These are phyloP conservation scores for Solanum gandarillasii DNA, from an alignment of 257 asterid species.

Conservation along the genomic window DNA sequence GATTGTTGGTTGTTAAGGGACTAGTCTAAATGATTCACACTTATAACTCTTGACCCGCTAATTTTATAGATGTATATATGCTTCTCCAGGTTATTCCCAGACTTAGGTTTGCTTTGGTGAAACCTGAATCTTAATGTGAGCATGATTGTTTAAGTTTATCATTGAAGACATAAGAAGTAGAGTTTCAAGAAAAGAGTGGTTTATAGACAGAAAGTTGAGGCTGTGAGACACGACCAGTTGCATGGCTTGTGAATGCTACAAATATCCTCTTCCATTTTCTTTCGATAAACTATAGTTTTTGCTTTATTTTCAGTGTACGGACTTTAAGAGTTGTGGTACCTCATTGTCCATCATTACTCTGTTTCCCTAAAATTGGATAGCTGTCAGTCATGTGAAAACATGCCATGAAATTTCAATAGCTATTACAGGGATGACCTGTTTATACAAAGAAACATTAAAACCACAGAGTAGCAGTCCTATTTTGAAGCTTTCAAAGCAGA, in stretches of 20 bases:
- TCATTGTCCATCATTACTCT: neutral
- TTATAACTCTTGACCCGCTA: neutral
- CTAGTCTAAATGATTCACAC: neutral
- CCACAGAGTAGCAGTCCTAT: neutral
- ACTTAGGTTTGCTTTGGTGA: neutral
- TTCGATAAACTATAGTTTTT: neutral
- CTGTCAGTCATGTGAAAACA: neutral
- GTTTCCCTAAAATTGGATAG: neutral
- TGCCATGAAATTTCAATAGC: neutral
- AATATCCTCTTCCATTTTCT: neutral
- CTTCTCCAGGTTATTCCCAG: neutral
- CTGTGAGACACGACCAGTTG: neutral
- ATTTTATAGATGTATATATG: neutral
- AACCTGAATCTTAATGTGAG: neutral
- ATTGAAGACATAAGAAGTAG: neutral
- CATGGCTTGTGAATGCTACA: neutral
- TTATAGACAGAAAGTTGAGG: neutral
- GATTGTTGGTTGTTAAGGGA: neutral
- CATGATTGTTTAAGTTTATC: neutral
- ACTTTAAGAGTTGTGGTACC: neutral
- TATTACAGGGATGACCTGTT: neutral
- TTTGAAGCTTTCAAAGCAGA: neutral
- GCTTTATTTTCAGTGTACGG: neutral
- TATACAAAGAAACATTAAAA: neutral
- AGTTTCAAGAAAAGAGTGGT: neutral